Evolutionary conservation across 2,329 filamentous ascomycete genomes (phyloP), one percentile per base, ranked within the genome.

Genomic region (Fusarium sp.): DNA sequence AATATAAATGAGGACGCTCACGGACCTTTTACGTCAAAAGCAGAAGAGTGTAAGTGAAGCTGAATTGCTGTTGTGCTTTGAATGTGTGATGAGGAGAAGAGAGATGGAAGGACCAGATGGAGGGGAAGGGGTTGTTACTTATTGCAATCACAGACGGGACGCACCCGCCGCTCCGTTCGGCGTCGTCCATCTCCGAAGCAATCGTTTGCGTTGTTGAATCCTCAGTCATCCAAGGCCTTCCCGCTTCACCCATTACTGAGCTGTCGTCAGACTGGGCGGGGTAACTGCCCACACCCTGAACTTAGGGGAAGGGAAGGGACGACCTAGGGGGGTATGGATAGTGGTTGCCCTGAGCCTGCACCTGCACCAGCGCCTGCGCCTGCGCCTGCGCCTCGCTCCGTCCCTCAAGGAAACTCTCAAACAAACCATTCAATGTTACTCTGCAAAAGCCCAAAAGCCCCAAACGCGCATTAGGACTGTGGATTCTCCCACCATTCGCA

Each of bases 251-350:
- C 26, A 32, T 42, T 31, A 13, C 49, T 69, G 68, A 70, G 73
- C 72, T 75, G 75, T 77, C 74, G 75, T 77, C 76, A 77, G 75
- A 77, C 72, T 74, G 77, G 77, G 77, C 77, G 77, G 78, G 78
- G 78, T 79, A 79, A 75, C 67, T 67, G 63, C 55, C 58, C 65
- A 68, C 49, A 67, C 49, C 64, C 56, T 47, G 51, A 64, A 59
- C 19, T 19, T 19, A 19, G 19, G n/a, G 41, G 47, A 60, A 39
- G 26, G 41, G 13, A 34, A 45, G 51, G 49, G 36, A 49, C 47
- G 55, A 67, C 61, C 56, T 65, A 62, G 51, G 44, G 45, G 50
- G 36, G 61, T 62, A 50, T 38, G 44, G 13, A 48, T 44, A 65
- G 45, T 39, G 49, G 42, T 57, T 58, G 53, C 48, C 56, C 34